Conservation (phyloP, 176 grass and related monocot genomes). For the Lolium rigidum region DNA sequence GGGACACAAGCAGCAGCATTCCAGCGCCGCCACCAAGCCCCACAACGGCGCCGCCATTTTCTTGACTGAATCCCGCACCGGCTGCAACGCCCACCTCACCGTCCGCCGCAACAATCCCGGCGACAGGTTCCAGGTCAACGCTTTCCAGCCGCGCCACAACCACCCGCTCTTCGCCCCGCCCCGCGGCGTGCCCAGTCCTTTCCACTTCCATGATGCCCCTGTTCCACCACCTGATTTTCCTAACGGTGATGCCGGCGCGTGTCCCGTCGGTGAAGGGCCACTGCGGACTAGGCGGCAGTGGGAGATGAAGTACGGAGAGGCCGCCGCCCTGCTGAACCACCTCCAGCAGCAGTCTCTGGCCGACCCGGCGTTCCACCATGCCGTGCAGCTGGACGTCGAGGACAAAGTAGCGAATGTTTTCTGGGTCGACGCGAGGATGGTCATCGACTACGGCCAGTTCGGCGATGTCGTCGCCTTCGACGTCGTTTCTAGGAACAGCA, state of each 20-base stretch:
- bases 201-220: conserved; percentile 30
- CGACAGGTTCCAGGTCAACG: conserved; percentile 43
- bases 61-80: conserved; percentile 53
- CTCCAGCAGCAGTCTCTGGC: conserved; percentile 46
- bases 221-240: not conserved
- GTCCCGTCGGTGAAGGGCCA: not conserved
- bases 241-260: not conserved
- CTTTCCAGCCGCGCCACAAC: conserved; percentile 65
- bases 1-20: conserved; percentile 31
- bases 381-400: conserved; percentile 63
- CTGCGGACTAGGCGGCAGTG: conserved; percentile 51
- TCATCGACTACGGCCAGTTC: conserved; percentile 58
- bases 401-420: conserved; percentile 72
- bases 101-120: conserved; percentile 53
- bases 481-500: conserved; percentile 48
- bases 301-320: conserved; percentile 60
- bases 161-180: conserved; percentile 48
- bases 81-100: conserved; percentile 65
- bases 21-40: not conserved
- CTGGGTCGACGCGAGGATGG: conserved; percentile 69
- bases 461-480: conserved; percentile 67
- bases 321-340: conserved; percentile 50
- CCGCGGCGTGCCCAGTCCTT: conserved; percentile 43
- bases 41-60: not conserved
- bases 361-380: conserved; percentile 59